These are phyloP conservation scores for Limnomonas spitsbergensis DNA, from an alignment of 139 green algal species.

Conservation along the genomic window DNA sequence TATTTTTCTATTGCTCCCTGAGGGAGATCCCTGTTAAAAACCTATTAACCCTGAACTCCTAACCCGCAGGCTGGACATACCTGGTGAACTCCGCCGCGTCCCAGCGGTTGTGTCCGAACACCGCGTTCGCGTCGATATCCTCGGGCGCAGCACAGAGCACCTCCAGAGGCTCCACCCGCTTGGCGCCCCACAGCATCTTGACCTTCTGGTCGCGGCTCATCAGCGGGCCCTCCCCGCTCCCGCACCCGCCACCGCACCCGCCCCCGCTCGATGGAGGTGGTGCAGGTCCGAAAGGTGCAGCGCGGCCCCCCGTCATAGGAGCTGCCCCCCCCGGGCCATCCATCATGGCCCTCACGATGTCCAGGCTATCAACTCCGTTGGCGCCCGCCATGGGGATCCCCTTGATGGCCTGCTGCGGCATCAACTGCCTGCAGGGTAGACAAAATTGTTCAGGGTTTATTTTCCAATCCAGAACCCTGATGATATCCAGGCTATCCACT, in stretches of 20 bases:
- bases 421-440: too few relatives aligned
- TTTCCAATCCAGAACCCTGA: too few relatives aligned
- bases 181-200: slow-evolving; percentile 9
- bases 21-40: too few relatives aligned
- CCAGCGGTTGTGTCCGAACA: slow-evolving; percentile 10
- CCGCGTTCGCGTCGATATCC: background rate
- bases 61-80: too few relatives aligned
- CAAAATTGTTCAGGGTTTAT: too few relatives aligned
- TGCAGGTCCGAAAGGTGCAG: background rate
- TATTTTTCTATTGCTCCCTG: too few relatives aligned
- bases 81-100: slow-evolving; percentile 11
- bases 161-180: background rate
- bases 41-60: too few relatives aligned
- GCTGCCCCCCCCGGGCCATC: background rate
- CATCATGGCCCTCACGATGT: slow-evolving; percentile 9
- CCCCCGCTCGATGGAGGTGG: too few relatives aligned
- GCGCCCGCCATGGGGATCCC: background rate
- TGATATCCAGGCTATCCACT: too few relatives aligned
- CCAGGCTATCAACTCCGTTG: background rate
- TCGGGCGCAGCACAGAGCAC: background rate
- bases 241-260: background rate
- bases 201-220: slow-evolving; percentile 11
- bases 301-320: background rate
- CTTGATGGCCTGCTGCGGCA: background rate
- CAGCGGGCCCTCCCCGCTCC: background rate